Base-by-base conservation (phyloP, 129 eudicot genomes). In the Centella asiatica region DNA sequence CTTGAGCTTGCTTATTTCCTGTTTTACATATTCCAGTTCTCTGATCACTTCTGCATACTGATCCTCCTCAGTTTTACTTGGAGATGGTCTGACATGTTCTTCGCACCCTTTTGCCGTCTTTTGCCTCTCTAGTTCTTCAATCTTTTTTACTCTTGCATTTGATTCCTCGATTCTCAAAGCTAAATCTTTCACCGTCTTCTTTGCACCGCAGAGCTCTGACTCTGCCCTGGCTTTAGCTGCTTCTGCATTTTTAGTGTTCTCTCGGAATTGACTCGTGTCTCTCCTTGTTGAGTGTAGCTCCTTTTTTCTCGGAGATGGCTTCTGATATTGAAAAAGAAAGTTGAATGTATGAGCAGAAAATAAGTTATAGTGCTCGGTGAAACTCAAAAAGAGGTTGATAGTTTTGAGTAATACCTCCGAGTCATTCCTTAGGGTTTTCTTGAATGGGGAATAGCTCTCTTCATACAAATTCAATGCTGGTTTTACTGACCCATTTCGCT, bases 21-120 rank as follows among this genome's bases (percentile, higher is more conserved):
- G 77, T 75, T 90, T 90, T 40, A 77, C 60, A n/a, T 44, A 22
- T 70, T 84, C 82, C 62, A 90, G 57, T 53, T 92, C 96, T 77
- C 54, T 77, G 67, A 55, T 49, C 54, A 92, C 73, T 67, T 76
- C 71, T 24, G 58, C 72, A 36, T 72, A 72, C 70, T 28, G 74
- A 34, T 40, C 57, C 62, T 79, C 70, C n/a, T 72, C 82, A 14
- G 49, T 37, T 27, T 58, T 65, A 46, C 54, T 70, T 18, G 23
- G 36, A 6, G 64, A 33, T 25, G 26, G 18, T 11, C 62, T 34
- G 23, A 45, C 23, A 36, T 69, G 77, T 44, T 67, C 70, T 67
- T 68, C 60, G 26, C 31, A 36, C 55, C 42, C 39, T 51, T 68
- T 77, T 22, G 61, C 18, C 59, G 57, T 65, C 37, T 32, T 76